Base-by-base conservation (phyloP, 495 filamentous ascomycete genomes). In the Penicillium odoratum region DNA sequence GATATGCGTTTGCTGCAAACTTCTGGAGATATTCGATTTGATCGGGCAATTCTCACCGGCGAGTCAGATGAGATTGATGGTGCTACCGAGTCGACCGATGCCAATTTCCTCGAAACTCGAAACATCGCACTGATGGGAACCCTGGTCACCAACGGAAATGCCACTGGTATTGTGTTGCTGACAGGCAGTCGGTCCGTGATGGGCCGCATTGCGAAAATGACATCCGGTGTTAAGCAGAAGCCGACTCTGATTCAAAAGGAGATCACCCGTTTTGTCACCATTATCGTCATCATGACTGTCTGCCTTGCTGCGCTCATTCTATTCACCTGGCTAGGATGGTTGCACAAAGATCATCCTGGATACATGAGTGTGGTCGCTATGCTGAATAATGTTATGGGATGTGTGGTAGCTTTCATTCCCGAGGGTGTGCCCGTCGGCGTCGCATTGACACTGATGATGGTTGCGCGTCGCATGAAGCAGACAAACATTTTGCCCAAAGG, bases 81-180 rank as follows among this genome's bases (percentile, higher is more conserved):
- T 5, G 74, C 81, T 3, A 79, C 83, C 8, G 79, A 90, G 4
- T 75, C 70, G 7, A 88, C 83, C 0, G 86, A 90, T 49, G 70
- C 76, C 25, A 91, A 91, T 67, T 91, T 88, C 61, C 81, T 92
- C 30, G 88, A 91, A 66, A 89, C 87, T 18, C 79, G 79, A 25
- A 87, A 84, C 58, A 86, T 91, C 46, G 88, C 85, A n/a, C 68
- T 92, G 25, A 85, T 87, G 73, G 88, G 88, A 31, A 90, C 85
- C 1, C 80, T 85, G 51, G 88, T 86, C 54, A 81, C 85, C 5
- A 85, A 82, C 25, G 89, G 88, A 3, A 85, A 75, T 54, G 85
- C 78, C n/a, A 72, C 76, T 15, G 89, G 86, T 7, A 64, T 90
- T 6, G 83, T 88, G 6, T 83, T 91, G 3, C 72, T 81, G 0